Evolutionary conservation across 768 basidiomycete genomes (phyloP).

Genomic region (Russula sp.): DNA sequence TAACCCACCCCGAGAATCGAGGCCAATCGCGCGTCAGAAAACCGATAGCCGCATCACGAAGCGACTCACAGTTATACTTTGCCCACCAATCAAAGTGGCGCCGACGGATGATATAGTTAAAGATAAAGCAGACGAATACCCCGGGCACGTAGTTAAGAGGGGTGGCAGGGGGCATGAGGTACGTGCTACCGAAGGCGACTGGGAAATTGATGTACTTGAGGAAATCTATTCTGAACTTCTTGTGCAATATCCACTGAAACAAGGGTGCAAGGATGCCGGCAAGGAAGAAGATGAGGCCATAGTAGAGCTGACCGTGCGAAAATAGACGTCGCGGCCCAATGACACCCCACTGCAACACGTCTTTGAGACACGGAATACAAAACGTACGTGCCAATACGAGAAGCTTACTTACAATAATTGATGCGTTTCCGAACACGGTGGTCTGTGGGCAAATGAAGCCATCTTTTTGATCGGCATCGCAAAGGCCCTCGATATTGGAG

Average conservation of each 20-base stretch:
- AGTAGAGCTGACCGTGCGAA: constrained; percentile 9
- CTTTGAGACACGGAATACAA: neutral
- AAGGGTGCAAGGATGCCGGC: constrained; percentile 62
- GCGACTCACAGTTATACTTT: constrained; percentile 39
- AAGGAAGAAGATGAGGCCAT: constrained; percentile 62
- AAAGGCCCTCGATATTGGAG: constrained; percentile 63
- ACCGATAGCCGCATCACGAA: neutral
- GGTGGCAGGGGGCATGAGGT: no score
- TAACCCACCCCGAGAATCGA: no score
- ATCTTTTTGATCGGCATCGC: constrained; percentile 49
- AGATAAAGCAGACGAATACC: constrained; percentile 40
- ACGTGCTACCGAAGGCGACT: constrained; percentile 43
- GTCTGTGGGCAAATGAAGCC: constrained; percentile 70
- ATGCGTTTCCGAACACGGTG: constrained; percentile 74
- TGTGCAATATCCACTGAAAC: constrained; percentile 48
- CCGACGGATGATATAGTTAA: constrained; percentile 41
- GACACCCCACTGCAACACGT: constrained; percentile 47
- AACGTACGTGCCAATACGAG: neutral
- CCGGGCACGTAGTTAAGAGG: constrained; percentile 37
- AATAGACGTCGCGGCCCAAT: constrained; percentile 60
- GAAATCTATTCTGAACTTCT: constrained; percentile 26
- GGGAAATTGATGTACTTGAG: constrained; percentile 60
- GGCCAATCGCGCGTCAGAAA: neutral
- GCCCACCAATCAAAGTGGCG: constrained; percentile 42
- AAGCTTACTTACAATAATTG: constrained; percentile 55